A percentile compares a stretch with the other conserved stretches of the same genome.
Evolutionary conservation across 352 stramenopile species (phyloP).

Genomic region (Thalassiosira livingstoniorum): DNA sequence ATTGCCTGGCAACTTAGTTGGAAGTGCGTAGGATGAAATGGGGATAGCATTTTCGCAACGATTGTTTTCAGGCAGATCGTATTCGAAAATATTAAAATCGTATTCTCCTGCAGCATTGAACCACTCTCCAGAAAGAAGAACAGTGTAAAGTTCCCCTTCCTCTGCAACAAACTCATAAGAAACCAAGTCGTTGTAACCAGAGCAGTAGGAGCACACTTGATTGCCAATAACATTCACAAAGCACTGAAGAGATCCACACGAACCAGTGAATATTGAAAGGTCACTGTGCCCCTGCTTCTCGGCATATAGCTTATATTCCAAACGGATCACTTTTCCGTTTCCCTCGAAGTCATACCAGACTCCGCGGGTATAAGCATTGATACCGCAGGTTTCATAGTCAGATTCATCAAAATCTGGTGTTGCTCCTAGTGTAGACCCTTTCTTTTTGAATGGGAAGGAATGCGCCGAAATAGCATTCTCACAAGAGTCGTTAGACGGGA

Average conservation of each 20-base stretch:
- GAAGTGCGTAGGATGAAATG: neutral
- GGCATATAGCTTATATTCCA: constrained; percentile 28
- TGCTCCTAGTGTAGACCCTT: neutral
- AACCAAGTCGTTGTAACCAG: neutral
- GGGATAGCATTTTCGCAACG: constrained; percentile 7
- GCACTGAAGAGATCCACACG: constrained; percentile 13
- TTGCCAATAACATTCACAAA: neutral
- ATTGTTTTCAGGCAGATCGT: constrained; percentile 15
- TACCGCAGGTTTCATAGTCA: neutral
- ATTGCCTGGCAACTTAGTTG: neutral
- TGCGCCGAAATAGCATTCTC: neutral
- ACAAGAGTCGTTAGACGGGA: constrained; percentile 22
- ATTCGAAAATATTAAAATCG: constrained; percentile 13
- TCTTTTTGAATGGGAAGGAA: neutral
- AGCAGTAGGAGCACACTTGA: neutral
- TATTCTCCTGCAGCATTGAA: constrained; percentile 10
- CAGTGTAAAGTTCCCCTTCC: constrained; percentile 9
- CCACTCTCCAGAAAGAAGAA: constrained; percentile 13
- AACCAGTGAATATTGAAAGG: constrained; percentile 24
- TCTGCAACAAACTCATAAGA: constrained; percentile 18
- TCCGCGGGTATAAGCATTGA: neutral
- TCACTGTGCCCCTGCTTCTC: constrained; percentile 19
- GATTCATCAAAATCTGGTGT: constrained; percentile 19
- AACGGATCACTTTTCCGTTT: neutral
- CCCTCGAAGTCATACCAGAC: neutral